Conservation (phyloP, 2,329 filamentous ascomycete genomes). For the Lasiodiplodia sp. region DNA sequence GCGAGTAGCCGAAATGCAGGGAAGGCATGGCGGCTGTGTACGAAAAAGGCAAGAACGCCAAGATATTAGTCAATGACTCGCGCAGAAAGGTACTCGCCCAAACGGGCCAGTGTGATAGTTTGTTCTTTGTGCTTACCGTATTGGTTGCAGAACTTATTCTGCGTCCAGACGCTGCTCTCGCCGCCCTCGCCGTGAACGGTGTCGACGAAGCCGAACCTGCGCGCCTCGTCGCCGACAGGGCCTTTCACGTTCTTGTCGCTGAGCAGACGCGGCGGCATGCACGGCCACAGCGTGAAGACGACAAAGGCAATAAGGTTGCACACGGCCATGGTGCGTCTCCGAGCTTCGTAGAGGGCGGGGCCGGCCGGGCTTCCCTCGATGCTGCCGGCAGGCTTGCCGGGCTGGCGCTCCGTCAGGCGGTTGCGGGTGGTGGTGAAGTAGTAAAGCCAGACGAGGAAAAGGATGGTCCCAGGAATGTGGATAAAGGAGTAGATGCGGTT, state of each 20-base stretch:
- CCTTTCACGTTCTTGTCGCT: slow-evolving; percentile 63
- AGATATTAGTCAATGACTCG: not conserved
- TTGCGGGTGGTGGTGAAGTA: slow-evolving; percentile 73
- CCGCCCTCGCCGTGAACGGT: slow-evolving; percentile 65
- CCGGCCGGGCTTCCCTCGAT: slow-evolving; percentile 54
- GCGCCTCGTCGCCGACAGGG: slow-evolving; percentile 63
- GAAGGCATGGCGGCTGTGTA: slow-evolving; percentile 73
- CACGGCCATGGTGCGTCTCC: slow-evolving; percentile 63
- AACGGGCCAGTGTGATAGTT: not conserved
- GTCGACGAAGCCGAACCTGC: slow-evolving; percentile 66
- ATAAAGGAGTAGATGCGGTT: slow-evolving; percentile 80
- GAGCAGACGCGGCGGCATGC: slow-evolving; percentile 66
- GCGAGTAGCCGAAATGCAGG: slow-evolving; percentile 77
- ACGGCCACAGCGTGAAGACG: slow-evolving; percentile 66
- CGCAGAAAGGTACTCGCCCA: not conserved
- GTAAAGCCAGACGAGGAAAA: slow-evolving; percentile 72
- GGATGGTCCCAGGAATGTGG: slow-evolving; percentile 78
- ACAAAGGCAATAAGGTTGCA: slow-evolving; percentile 67
- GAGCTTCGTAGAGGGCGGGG: slow-evolving; percentile 61
- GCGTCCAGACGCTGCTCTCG: slow-evolving; percentile 73
- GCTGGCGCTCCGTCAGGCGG: slow-evolving; percentile 51
- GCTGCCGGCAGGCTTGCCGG: slow-evolving; percentile 46
- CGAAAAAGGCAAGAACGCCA: not conserved
- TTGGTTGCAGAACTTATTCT: slow-evolving; percentile 77
- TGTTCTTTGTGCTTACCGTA: slow-evolving; percentile 60